phyloP scores from a whole-genome alignment of 768 basidiomycete genomes.

The Asterophora lycoperdoides region DNA sequence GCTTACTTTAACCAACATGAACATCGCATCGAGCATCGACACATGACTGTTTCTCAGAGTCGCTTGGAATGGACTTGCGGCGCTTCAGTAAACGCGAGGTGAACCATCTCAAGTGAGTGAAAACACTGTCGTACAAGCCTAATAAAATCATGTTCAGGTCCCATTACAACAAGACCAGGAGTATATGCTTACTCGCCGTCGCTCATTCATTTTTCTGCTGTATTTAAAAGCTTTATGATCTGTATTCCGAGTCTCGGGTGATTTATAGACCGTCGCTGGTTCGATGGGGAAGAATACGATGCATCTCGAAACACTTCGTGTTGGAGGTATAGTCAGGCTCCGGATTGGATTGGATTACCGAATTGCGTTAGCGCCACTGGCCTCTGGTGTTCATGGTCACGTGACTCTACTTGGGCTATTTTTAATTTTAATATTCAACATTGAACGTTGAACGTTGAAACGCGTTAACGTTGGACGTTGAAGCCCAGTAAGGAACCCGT shows the following conservation, averaged over 20 bases:
- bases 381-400: no score
- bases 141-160: no score
- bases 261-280: not conserved
- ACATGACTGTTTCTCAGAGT: not conserved
- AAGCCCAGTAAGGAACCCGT: no score
- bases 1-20: conserved; percentile 13
- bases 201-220: not conserved
- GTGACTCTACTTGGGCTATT: no score
- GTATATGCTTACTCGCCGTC: not conserved
- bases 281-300: not conserved
- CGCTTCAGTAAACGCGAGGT: not conserved
- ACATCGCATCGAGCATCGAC: conserved; percentile 12
- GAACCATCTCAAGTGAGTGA: conserved; percentile 2
- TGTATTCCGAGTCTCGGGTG: conserved; percentile 3
- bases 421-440: no score
- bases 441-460: no score
- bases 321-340: no score
- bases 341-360: no score
- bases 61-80: not conserved
- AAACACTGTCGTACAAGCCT: conserved; percentile 8
- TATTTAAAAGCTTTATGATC: not conserved
- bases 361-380: no score
- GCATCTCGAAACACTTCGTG: conserved; percentile 6
- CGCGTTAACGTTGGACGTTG: no score
- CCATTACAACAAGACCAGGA: no score